phyloP scores from a whole-genome alignment of 805 yeast genomes.

The Pichia exigua region DNA sequence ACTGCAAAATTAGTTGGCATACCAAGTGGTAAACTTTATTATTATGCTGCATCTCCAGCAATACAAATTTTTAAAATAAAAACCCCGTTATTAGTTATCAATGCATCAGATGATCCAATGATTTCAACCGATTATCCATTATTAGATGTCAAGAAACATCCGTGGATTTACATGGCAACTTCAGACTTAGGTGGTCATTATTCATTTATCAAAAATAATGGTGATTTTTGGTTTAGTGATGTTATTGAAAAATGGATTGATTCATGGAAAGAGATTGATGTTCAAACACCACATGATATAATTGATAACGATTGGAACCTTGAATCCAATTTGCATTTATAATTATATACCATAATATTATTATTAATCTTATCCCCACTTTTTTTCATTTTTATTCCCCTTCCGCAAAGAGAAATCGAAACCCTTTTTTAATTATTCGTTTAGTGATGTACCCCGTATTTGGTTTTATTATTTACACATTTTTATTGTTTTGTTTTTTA shows the following conservation, averaged over 20 bases:
- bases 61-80: constrained; percentile 46
- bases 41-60: constrained; percentile 56
- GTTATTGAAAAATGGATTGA: constrained; percentile 34
- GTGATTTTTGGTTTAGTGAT: constrained; percentile 41
- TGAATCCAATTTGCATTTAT: constrained; percentile 10
- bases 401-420: neutral
- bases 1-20: constrained; percentile 60
- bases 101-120: constrained; percentile 63
- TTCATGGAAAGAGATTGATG: constrained; percentile 26
- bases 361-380: neutral
- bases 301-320: constrained; percentile 17
- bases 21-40: constrained; percentile 53
- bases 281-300: constrained; percentile 6
- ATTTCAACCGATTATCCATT: constrained; percentile 47
- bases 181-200: constrained; percentile 70
- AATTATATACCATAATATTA: neutral
- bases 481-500: too few species aligned
- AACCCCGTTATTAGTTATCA: constrained; percentile 55
- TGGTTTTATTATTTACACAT: too few species aligned
- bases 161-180: constrained; percentile 47
- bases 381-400: neutral
- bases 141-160: constrained; percentile 43
- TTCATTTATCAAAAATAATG: constrained; percentile 38
- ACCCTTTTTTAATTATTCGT: neutral
- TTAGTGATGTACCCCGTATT: too few species aligned